A percentile compares a stretch with the other conserved stretches of the same genome.
Evolutionary conservation across 2,329 filamentous ascomycete genomes (phyloP).

Genomic region (Arthrinium phaeospermum): DNA sequence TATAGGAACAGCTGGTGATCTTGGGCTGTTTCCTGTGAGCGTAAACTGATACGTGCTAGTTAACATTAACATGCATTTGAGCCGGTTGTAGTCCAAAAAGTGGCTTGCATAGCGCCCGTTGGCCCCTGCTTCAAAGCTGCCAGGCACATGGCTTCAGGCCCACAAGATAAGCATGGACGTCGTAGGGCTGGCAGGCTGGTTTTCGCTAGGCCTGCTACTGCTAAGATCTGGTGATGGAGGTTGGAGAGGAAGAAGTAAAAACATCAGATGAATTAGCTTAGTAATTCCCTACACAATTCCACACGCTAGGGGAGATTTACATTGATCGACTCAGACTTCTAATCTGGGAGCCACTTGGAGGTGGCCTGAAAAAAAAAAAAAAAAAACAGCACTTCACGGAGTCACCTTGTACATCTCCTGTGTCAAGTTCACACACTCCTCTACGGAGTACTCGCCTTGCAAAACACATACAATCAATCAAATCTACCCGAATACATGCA

Average conservation of each 20-base stretch:
- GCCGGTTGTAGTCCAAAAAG: conserved; percentile 1
- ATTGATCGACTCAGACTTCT: not conserved
- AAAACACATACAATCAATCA: not conserved
- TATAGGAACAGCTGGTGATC: not conserved
- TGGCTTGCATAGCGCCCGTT: conserved; percentile 12
- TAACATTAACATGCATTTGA: too few species aligned
- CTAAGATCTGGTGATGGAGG: not conserved
- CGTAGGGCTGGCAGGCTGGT: conserved; percentile 4
- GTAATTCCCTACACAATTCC: not conserved
- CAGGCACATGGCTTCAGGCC: conserved; percentile 11
- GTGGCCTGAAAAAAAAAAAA: too few species aligned
- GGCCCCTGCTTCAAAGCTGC: not conserved
- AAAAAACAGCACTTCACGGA: not conserved
- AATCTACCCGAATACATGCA: not conserved
- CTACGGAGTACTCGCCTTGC: too few species aligned
- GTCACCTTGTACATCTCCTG: not conserved
- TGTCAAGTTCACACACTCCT: not conserved
- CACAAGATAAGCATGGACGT: not conserved
- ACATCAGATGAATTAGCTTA: not conserved
- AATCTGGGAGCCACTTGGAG: not conserved
- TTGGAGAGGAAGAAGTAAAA: not conserved
- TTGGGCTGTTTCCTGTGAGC: not conserved
- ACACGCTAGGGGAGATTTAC: not conserved
- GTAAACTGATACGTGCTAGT: not conserved
- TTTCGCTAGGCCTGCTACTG: not conserved